Conservation (phyloP, 139 green algal genomes). For the Chlorella vulgaris region DNA sequence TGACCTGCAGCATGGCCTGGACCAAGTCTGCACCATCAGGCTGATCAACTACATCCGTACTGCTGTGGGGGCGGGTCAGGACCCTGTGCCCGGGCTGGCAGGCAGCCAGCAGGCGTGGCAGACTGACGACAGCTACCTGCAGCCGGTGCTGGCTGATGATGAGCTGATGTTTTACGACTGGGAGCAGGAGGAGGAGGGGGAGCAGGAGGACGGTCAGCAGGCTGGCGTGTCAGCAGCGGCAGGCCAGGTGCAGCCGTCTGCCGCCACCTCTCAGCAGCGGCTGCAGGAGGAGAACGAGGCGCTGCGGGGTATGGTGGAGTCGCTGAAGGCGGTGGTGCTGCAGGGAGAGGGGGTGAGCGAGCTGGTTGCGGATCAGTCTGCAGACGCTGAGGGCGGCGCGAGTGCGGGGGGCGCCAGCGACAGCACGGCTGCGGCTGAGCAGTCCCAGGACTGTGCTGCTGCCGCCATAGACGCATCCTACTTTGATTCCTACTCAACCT, state of each 20-base stretch:
- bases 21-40: slow-evolving; percentile 78
- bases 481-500: slow-evolving; percentile 89
- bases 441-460: background rate
- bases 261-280: background rate
- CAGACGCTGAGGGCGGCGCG: background rate
- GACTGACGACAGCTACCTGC: slow-evolving; percentile 71
- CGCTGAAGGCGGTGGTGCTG: slow-evolving; percentile 19
- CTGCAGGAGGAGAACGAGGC: slow-evolving; percentile 45
- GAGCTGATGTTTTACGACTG: slow-evolving; percentile 82
- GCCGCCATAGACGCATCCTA: slow-evolving; percentile 81
- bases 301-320: slow-evolving; percentile 33
- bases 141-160: slow-evolving; percentile 74
- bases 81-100: slow-evolving; percentile 53
- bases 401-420: background rate
- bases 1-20: slow-evolving; percentile 47
- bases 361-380: slow-evolving; percentile 8
- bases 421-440: background rate
- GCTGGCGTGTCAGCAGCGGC: background rate
- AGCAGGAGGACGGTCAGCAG: background rate
- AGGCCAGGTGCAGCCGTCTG: background rate
- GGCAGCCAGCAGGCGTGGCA: slow-evolving; percentile 45
- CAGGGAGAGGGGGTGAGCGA: slow-evolving; percentile 13
- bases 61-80: slow-evolving; percentile 51
- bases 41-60: slow-evolving; percentile 85
- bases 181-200: slow-evolving; percentile 39